A percentile compares a stretch with the other conserved stretches of the same genome.
These are phyloP conservation scores for Capsella bursapastoris DNA, from an alignment of 345 rosid genomes.

Conservation along the genomic window DNA sequence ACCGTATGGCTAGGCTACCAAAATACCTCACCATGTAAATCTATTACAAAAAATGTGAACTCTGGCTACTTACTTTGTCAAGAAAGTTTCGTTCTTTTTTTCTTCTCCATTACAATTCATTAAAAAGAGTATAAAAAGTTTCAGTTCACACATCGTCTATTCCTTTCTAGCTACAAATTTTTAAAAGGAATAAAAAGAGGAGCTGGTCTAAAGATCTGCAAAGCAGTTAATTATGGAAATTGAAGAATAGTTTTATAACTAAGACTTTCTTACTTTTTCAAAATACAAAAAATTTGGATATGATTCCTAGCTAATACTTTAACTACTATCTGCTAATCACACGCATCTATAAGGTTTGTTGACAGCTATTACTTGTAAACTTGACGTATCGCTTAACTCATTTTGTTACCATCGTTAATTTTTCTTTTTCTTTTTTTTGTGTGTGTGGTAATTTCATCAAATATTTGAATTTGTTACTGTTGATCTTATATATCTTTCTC, in stretches of 20 bases:
- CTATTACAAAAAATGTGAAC: constrained; percentile 9
- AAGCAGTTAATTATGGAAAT: neutral
- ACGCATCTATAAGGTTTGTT: neutral
- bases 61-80: neutral
- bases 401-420: constrained; percentile 1
- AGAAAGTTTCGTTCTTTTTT: neutral
- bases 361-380: neutral
- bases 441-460: neutral
- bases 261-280: neutral
- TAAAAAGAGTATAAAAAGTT: constrained; percentile 3
- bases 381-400: constrained; percentile 20
- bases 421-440: neutral
- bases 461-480: neutral
- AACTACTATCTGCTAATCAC: constrained; percentile 2
- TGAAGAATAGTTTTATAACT: neutral
- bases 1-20: too few relatives aligned
- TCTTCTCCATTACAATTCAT: neutral
- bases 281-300: neutral
- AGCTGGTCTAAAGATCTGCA: constrained; percentile 14
- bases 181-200: too few relatives aligned
- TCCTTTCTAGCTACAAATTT: neutral
- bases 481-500: too few relatives aligned
- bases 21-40: too few relatives aligned
- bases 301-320: neutral
- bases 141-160: constrained; percentile 26